Evolutionary conservation across 1,284 basidiomycete genomes (phyloP), one percentile per base, ranked within the genome.

Genomic region (Neonothopanus nambi): DNA sequence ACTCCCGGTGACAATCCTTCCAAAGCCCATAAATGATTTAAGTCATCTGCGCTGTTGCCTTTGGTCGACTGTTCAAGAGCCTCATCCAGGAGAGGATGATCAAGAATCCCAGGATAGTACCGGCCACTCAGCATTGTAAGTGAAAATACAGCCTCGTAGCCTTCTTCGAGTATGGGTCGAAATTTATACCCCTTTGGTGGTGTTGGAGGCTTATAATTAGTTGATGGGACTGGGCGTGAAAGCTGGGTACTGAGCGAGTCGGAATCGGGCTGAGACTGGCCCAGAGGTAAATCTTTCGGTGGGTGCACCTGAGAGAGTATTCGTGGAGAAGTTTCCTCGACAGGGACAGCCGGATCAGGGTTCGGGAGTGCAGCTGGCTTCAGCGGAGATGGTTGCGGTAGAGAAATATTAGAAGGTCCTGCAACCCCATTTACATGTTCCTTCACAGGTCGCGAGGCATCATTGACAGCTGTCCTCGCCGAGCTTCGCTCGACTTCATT

Each of bases 101-200:
- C 62, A 26, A 88, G 73, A 18, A 91, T 71, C 7, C 75, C 69
- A 5, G 89, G 85, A 64, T 91, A 91, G 66, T 91, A 91, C 50
- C 89, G 76, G 28, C 89, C 89, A 37, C 80, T 80, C 54, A 91
- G 76, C 51, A 89, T 69, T 21, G 81, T 79, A 30, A 91, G 73
- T 3, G 84, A 83, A 9, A 90, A 60, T 18, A 87, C 76, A 21
- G 77, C 80, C 67, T 91, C 87, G 59, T 80, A 70, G 0, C 79
- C 85, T n/a, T 80, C 72, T 1, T 71, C 63, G 11, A 89, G 70
- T 52, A 91, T 86, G 0, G 80, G 74, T n/a, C 87, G 79, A 69
- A 90, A 90, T 58, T 75, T 77, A 67, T 77, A 89, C 1, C 84
- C 83, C 20, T 66, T 64, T 0, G 89, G 88, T 1, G 89, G 37